phyloP scores from a whole-genome alignment of 352 stramenopile species.

The Elongisporangium undulatum region DNA sequence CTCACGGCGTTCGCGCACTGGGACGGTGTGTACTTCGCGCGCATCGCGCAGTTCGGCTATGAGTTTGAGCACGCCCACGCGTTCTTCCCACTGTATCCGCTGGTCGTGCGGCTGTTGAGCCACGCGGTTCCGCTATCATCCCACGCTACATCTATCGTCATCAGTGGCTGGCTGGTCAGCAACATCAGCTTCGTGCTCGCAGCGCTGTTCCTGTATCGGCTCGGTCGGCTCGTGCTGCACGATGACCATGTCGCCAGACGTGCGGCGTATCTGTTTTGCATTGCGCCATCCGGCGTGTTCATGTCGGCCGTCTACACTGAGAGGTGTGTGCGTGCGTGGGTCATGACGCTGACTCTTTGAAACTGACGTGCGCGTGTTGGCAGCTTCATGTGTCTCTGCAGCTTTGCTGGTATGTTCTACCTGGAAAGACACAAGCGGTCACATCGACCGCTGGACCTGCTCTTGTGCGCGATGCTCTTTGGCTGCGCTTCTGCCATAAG shows the following conservation, averaged over 20 bases:
- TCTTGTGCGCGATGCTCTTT: conserved; percentile 48
- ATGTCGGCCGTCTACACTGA: conserved; percentile 81
- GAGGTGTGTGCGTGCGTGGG: conserved; percentile 24
- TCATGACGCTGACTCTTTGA: neutral
- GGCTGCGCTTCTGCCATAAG: conserved; percentile 57
- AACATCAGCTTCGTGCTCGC: conserved; percentile 75
- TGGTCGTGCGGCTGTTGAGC: conserved; percentile 37
- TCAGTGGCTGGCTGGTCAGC: conserved; percentile 61
- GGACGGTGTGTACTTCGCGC: conserved; percentile 81
- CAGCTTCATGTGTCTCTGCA: conserved; percentile 75
- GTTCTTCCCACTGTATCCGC: conserved; percentile 80
- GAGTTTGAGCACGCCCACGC: conserved; percentile 82
- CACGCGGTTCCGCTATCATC: conserved; percentile 15
- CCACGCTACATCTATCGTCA: conserved; percentile 14
- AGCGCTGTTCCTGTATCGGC: conserved; percentile 61
- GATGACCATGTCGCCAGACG: conserved; percentile 50
- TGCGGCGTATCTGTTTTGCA: conserved; percentile 71
- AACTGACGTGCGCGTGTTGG: neutral
- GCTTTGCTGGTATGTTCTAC: conserved; percentile 72
- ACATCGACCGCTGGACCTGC: conserved; percentile 21
- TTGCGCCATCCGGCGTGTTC: conserved; percentile 77
- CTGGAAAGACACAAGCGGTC: conserved; percentile 29
- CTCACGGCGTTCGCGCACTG: conserved; percentile 65
- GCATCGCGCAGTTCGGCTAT: conserved; percentile 76
- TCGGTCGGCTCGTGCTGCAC: conserved; percentile 49